Evolutionary conservation across 2,329 filamentous ascomycete genomes (phyloP).

Genomic region (Endoconidiophora polonica): DNA sequence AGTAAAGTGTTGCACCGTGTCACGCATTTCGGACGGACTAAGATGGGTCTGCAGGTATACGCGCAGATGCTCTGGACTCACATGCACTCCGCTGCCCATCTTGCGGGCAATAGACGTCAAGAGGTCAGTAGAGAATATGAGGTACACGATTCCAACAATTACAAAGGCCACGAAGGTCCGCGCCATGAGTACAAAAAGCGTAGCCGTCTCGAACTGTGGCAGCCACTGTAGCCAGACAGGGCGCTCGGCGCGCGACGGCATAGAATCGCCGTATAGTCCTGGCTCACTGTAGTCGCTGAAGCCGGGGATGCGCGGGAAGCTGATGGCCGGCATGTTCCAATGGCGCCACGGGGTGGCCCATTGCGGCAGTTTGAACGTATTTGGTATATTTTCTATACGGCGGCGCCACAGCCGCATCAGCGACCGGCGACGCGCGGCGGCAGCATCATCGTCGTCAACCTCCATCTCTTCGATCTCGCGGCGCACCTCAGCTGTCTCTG

Average conservation of each 20-base stretch:
- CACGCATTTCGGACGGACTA: conserved; percentile 50
- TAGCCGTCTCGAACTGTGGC: conserved; percentile 19
- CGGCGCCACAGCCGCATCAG: conserved; percentile 18
- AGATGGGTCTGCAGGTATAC: conserved; percentile 57
- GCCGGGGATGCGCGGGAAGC: conserved; percentile 25
- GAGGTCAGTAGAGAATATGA: conserved; percentile 72
- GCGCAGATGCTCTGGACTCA: conserved; percentile 70
- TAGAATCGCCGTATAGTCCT: conserved; percentile 6
- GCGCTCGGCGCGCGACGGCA: conserved; percentile 9
- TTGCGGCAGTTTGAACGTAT: conserved; percentile 33
- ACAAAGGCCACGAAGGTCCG: conserved; percentile 60
- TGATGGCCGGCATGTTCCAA: conserved; percentile 31
- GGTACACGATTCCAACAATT: conserved; percentile 62
- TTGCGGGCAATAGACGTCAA: conserved; percentile 50
- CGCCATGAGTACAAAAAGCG: conserved; percentile 46
- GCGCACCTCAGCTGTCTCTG: conserved; percentile 50
- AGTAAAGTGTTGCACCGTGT: conserved; percentile 61
- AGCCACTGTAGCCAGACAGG: conserved; percentile 11
- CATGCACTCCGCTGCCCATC: conserved; percentile 48
- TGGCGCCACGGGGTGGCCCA: conserved; percentile 41
- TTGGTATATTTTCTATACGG: conserved; percentile 19
- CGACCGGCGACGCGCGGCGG: conserved; percentile 23
- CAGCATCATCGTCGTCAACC: conserved; percentile 59
- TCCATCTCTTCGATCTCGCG: conserved; percentile 83
- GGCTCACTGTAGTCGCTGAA: conserved; percentile 1